Evolutionary conservation across 441 rosid species (phyloP), one percentile per base, ranked within the genome.

Genomic region (Breynia disticha): DNA sequence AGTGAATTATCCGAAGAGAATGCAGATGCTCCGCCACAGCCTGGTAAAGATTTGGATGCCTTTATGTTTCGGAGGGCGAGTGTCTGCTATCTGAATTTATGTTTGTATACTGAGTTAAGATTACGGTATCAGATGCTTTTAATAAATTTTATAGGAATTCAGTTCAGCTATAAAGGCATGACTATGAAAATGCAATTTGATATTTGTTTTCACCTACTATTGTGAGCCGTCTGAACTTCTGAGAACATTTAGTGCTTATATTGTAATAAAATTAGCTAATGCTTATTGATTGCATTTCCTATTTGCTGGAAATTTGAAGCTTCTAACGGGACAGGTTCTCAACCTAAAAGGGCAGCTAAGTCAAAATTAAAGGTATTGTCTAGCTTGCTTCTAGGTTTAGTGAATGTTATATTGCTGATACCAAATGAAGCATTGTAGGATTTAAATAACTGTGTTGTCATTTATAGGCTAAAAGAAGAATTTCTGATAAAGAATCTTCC

Each of bases 1-100:
- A 76, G 72, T 68, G 97, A 94, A 49, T 72, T 79, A 63, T 73
- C 95, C 0, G 99, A 94, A 52, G 99, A 94, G 63, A 84, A 86
- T 59, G 64, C 78, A 11, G 82, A 74, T 64, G 48, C 62, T 70
- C 95, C 65, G 58, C 54, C 65, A 59, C 54, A 70, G 32, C 64
- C 78, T 72, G 95, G 97, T 83, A 65, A 53, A 32, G 46, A 46
- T 73, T 50, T 28, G 35, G 8, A 28, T 28, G 1, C 35, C 35
- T 4, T 5, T 28, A 28, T 28, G 5, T 28, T 9, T 28, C 8
- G 35, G 35, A 28, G 35, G 8, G 5, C 8, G 35, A 28, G 8
- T 28, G 35, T 28, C 5, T 28, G 35, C 0, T 28, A 28, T 28
- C 35, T 28, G 35, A 28, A 1, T 28, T 28, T 28, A 4, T 28